Evolutionary conservation across 352 stramenopile genomes (phyloP).

Genomic region (Globisporangium paroecandrum): DNA sequence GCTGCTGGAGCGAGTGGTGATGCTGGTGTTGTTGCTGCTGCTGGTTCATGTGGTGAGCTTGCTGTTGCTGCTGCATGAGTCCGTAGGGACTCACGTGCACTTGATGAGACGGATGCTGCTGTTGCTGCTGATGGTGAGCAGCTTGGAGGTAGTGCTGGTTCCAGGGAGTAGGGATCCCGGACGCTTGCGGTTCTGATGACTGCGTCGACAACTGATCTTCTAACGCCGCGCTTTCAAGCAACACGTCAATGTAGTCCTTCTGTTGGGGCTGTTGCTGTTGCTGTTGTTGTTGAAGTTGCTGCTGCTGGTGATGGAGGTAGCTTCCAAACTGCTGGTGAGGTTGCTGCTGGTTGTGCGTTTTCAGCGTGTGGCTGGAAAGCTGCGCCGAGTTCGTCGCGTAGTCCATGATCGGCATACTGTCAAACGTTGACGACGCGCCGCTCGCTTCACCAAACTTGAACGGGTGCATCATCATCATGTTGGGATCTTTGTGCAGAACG

Average conservation of each 20-base stretch:
- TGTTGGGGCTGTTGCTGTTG: constrained; percentile 22
- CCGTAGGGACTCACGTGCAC: constrained; percentile 7
- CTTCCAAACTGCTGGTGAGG: not conserved
- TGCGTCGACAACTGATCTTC: constrained; percentile 43
- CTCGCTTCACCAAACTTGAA: constrained; percentile 31
- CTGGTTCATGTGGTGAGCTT: constrained; percentile 4
- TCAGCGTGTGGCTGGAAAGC: constrained; percentile 11
- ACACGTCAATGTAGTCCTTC: constrained; percentile 57
- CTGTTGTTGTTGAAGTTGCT: constrained; percentile 14
- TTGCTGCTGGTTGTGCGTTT: constrained; percentile 27
- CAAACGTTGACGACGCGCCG: constrained; percentile 16
- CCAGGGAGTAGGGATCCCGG: constrained; percentile 12
- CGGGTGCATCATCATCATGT: constrained; percentile 27
- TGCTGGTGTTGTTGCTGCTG: constrained; percentile 6
- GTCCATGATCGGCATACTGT: constrained; percentile 21
- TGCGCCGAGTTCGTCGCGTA: constrained; percentile 22
- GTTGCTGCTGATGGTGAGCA: constrained; percentile 1
- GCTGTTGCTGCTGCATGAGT: constrained; percentile 7
- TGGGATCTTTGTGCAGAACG: constrained; percentile 7
- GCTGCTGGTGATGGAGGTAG: constrained; percentile 8
- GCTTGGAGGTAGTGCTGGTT: constrained; percentile 7
- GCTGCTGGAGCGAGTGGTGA: constrained; percentile 12
- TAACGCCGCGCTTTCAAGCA: constrained; percentile 51
- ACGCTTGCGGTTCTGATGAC: constrained; percentile 22
- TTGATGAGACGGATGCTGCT: constrained; percentile 7